These are phyloP conservation scores for Fusarium pilosicola DNA, from an alignment of 2,329 filamentous ascomycete species.

Conservation along the genomic window DNA sequence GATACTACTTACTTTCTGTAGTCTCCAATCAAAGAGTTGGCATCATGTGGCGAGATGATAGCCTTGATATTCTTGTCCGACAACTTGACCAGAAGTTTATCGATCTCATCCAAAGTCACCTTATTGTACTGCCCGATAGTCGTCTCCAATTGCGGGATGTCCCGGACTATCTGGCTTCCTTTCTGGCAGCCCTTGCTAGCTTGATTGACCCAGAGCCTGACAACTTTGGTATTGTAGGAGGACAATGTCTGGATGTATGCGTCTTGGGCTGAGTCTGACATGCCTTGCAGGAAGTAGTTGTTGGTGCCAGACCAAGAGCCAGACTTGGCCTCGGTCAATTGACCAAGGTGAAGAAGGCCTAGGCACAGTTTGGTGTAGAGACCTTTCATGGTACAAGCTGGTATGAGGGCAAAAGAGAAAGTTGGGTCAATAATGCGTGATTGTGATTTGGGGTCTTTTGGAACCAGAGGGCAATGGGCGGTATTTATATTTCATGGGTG, in stretches of 20 bases:
- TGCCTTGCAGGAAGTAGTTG: background rate
- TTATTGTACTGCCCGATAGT: background rate
- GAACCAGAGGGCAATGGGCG: rapidly evolving
- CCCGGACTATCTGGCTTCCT: background rate
- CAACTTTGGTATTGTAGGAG: background rate
- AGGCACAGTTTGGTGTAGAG: rapidly evolving
- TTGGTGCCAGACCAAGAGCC: background rate
- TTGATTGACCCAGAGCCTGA: background rate
- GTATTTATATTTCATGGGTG: background rate
- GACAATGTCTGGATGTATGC: background rate
- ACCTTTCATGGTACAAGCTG: rapidly evolving
- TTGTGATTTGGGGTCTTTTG: rapidly evolving
- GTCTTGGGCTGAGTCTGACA: background rate
- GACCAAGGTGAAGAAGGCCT: rapidly evolving
- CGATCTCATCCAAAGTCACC: background rate
- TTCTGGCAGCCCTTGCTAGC: background rate
- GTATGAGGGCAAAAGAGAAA: rapidly evolving
- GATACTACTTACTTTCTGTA: background rate
- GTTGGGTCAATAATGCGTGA: background rate
- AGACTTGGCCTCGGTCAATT: background rate
- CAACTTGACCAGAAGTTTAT: background rate
- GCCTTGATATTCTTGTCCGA: background rate
- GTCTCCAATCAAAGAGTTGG: background rate
- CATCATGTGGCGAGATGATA: background rate
- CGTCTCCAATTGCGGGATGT: background rate